Conservation (phyloP, 306 rosid genomes). For the Sindora glabra region DNA sequence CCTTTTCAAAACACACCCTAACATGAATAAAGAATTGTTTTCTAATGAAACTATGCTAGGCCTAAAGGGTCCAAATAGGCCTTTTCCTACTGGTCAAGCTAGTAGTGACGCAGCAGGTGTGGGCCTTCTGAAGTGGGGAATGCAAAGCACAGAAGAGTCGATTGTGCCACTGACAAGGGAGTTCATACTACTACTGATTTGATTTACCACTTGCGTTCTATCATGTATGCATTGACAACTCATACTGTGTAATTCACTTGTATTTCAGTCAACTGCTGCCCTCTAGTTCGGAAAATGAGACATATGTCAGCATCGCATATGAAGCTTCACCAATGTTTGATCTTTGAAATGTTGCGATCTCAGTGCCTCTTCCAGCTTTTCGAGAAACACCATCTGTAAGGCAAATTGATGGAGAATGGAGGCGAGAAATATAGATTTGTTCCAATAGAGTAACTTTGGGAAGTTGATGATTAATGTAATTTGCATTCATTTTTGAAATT, state of each 20-base stretch:
- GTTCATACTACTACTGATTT: constrained; percentile 18
- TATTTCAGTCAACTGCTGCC: constrained; percentile 97
- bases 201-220: constrained; percentile 9
- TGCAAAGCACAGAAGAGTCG: constrained; percentile 83
- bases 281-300: constrained; percentile 90
- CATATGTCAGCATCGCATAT: constrained; percentile 89
- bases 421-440: constrained; percentile 28
- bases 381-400: constrained; percentile 81
- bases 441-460: background rate
- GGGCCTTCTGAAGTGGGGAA: constrained; percentile 85
- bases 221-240: constrained; percentile 6
- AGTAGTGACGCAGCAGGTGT: constrained; percentile 80
- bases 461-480: background rate
- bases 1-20: constrained; percentile 96
- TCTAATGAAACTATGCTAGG: constrained; percentile 60
- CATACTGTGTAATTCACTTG: constrained; percentile 2
- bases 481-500: too few species aligned
- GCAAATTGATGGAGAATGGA: constrained; percentile 91
- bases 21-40: constrained; percentile 90
- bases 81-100: constrained; percentile 85
- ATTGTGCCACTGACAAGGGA: constrained; percentile 72
- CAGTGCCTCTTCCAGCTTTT: constrained; percentile 95
- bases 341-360: constrained; percentile 61
- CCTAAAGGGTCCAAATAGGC: constrained; percentile 75
- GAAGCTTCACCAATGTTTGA: constrained; percentile 88